These are phyloP conservation scores for Lecanicillium sp. DNA, from an alignment of 2,329 filamentous ascomycete species.

Conservation along the genomic window DNA sequence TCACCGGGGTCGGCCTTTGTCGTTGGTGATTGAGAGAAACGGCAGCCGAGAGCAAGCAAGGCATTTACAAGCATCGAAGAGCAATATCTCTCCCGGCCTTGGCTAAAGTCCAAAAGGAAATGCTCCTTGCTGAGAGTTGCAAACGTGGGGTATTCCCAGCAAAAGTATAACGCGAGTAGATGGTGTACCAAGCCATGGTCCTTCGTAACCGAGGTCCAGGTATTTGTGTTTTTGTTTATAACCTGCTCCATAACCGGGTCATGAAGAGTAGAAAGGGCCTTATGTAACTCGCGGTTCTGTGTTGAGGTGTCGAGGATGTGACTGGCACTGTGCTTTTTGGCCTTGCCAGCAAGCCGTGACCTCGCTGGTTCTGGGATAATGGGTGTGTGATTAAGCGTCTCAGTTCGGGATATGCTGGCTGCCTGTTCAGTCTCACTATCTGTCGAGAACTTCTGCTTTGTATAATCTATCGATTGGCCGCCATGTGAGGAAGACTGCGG, in stretches of 20 bases:
- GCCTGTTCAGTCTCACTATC: too few relatives aligned
- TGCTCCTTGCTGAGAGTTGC: slow-evolving; percentile 63
- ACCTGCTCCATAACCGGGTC: slow-evolving; percentile 31
- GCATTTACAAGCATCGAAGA: slow-evolving; percentile 59
- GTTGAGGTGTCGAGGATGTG: slow-evolving; percentile 40
- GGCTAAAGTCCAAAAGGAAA: slow-evolving; percentile 56
- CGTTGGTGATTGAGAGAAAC: slow-evolving; percentile 56
- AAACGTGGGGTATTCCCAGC: slow-evolving; percentile 69
- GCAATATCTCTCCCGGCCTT: slow-evolving; percentile 54
- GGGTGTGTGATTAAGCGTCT: slow-evolving; percentile 21
- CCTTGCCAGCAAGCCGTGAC: slow-evolving; percentile 3
- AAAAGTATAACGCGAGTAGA: slow-evolving; percentile 59
- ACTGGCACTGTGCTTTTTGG: slow-evolving; percentile 30
- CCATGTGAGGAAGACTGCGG: too few relatives aligned
- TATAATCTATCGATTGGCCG: too few relatives aligned
- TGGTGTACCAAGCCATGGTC: slow-evolving; percentile 53
- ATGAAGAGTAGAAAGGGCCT: not conserved
- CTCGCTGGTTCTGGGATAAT: slow-evolving; percentile 17
- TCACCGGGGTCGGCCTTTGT: slow-evolving; percentile 53
- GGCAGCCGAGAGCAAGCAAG: slow-evolving; percentile 56
- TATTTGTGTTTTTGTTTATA: slow-evolving; percentile 29
- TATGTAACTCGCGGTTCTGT: slow-evolving; percentile 18
- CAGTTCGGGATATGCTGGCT: too few relatives aligned
- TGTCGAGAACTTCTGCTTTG: too few relatives aligned
- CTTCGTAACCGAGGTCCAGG: slow-evolving; percentile 54